Percentiles rank a stretch among this genome's conserved stretches.
Evolutionary conservation across 805 yeast genomes (phyloP).

Genomic region (Starmerella apis): DNA sequence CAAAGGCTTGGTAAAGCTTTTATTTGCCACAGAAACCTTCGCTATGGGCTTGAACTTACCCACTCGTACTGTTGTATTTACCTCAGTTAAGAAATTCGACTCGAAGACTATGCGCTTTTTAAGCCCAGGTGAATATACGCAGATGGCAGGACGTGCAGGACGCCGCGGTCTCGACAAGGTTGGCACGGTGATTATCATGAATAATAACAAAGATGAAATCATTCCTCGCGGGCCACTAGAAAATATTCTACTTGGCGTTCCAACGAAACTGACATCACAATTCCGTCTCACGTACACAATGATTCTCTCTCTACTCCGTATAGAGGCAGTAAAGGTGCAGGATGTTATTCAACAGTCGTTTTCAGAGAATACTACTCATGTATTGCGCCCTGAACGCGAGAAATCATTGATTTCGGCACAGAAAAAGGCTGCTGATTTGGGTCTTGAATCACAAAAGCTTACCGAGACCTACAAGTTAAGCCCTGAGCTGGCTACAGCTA

Average conservation of each 20-base stretch:
- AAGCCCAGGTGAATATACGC: slow-evolving; percentile 94
- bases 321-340: slow-evolving; percentile 92
- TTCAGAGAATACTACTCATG: slow-evolving; percentile 80
- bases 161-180: slow-evolving; percentile 88
- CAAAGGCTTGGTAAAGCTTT: slow-evolving; percentile 70
- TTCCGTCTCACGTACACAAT: slow-evolving; percentile 90
- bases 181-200: slow-evolving; percentile 91
- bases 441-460: not conserved
- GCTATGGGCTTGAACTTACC: slow-evolving; percentile 98
- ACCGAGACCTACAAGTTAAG: not conserved
- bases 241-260: slow-evolving; percentile 75
- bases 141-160: slow-evolving; percentile 99
- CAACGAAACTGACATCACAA: slow-evolving; percentile 83
- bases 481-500: not conserved
- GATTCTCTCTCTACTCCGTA: slow-evolving; percentile 78
- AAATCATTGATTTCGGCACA: slow-evolving; percentile 39
- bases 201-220: slow-evolving; percentile 32
- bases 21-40: slow-evolving; percentile 96
- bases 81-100: slow-evolving; percentile 79
- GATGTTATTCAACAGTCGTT: slow-evolving; percentile 96
- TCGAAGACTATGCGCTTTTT: slow-evolving; percentile 72
- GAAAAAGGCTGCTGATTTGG: not conserved
- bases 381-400: slow-evolving; percentile 77
- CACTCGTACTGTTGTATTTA: slow-evolving; percentile 89
- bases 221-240: slow-evolving; percentile 44